Conservation (phyloP, 2,329 filamentous ascomycete genomes). For the Cladosporium oxysporum region DNA sequence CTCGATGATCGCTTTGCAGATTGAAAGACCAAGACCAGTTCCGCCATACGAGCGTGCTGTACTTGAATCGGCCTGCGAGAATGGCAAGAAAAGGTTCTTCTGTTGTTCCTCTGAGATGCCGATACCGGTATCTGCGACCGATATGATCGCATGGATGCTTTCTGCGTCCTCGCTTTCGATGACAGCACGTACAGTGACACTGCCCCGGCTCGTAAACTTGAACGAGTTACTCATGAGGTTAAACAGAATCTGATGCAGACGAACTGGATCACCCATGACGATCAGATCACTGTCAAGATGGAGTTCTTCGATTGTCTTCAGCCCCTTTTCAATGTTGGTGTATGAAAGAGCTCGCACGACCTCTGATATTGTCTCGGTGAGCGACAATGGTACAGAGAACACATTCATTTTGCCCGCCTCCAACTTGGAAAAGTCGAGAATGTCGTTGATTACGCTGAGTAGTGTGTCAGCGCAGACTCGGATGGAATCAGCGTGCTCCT, state of each 20-base stretch:
- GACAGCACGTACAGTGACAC: conserved; percentile 77
- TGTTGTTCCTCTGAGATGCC: conserved; percentile 82
- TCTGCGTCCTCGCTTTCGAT: conserved; percentile 71
- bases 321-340: conserved; percentile 61
- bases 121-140: conserved; percentile 87
- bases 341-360: conserved; percentile 65
- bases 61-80: conserved; percentile 88
- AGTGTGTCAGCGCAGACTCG: conserved; percentile 63
- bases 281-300: conserved; percentile 57
- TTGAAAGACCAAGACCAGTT: conserved; percentile 85
- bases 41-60: conserved; percentile 90
- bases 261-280: conserved; percentile 54
- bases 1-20: conserved; percentile 92
- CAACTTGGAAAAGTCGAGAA: conserved; percentile 55
- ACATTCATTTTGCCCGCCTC: conserved; percentile 60
- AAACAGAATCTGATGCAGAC: conserved; percentile 59
- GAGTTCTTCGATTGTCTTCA: conserved; percentile 59
- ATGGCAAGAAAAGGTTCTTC: conserved; percentile 85
- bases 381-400: conserved; percentile 56
- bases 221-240: conserved; percentile 91
- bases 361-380: conserved; percentile 62
- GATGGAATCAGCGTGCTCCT: conserved; percentile 64
- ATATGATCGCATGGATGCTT: conserved; percentile 75
- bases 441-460: conserved; percentile 55
- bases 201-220: conserved; percentile 87